Base-by-base conservation (phyloP, 352 stramenopile species). In the Globisporangium rhizosaccharum region DNA sequence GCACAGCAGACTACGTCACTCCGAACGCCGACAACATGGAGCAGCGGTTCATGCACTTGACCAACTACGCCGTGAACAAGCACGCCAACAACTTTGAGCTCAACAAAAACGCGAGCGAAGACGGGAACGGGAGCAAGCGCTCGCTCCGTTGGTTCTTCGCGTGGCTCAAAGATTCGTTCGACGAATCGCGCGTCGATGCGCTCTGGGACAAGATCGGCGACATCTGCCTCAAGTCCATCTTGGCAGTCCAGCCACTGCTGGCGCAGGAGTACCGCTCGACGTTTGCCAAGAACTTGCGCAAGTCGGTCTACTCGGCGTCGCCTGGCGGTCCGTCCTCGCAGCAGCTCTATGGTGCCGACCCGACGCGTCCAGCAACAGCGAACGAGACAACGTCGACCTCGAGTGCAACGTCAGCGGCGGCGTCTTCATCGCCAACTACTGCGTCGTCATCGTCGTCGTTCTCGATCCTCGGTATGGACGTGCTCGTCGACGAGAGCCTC, bases 381-480 rank as follows among this genome's bases (percentile, higher is more conserved):
- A 67, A 63, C 4, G 69, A 62, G 6, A 14, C 50, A 3, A 50
- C 33, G 0, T 37, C 26, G 0, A 37, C n/a, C 25, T 11, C 30
- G 28, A 6, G 28, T 47, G 30, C 39, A 53, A 10, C 46, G 6
- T 9, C n/a, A 30, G 49, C 58, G 14, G 36, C 65, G 11, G 28
- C 17, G 15, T 44, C 25, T 10, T 39, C 33, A 12, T 12, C 33
- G 8, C 47, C 23, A 28, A 23, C 33, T 39, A 48, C 49, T 5
- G 39, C 42, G 17, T 5, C 49, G 28, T 25, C 70, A 6, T 88
- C 76, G 10, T 90, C 76, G 10, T 88, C 71, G 55, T 91, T 99
- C 70, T 91, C 98, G 45, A 80, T 99, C 2, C 74, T 99, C 6
- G 96, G 97, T 4, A 95, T 98, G 76, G 97, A 99, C 65, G 91